Percentiles rank a stretch among this genome's conserved stretches.
phyloP scores from a whole-genome alignment of 176 grass and related monocot species.

The Oryza meridionalis region DNA sequence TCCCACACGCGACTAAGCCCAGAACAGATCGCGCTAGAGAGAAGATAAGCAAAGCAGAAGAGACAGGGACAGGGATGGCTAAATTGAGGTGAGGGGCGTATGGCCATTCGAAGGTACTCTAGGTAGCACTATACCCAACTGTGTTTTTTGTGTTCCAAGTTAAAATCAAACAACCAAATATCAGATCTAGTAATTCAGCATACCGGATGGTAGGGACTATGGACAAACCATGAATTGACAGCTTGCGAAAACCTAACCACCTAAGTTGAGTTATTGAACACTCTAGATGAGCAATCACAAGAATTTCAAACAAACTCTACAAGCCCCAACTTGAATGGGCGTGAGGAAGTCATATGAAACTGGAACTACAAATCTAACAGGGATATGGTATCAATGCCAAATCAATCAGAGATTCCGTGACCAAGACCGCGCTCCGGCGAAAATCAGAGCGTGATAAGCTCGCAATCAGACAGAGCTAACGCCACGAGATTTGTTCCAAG shows the following conservation, averaged over 20 bases:
- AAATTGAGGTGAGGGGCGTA: not conserved
- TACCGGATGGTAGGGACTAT: not conserved
- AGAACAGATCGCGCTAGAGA: not conserved
- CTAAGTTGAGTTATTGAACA: not conserved
- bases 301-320: not conserved
- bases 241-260: not conserved
- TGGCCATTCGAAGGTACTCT: not conserved
- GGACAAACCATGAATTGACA: not conserved
- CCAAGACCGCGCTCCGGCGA: not conserved
- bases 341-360: not conserved
- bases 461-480: not conserved
- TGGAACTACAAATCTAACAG: not conserved
- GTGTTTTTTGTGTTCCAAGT: not conserved
- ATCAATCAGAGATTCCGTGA: not conserved
- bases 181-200: not conserved
- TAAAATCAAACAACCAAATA: not conserved
- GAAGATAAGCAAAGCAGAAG: not conserved
- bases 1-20: not conserved
- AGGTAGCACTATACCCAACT: not conserved
- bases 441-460: not conserved
- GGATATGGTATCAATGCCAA: slow-evolving; percentile 4
- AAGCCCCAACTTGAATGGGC: not conserved
- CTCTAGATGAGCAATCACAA: not conserved
- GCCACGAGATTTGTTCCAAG: not conserved
- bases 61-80: not conserved